A percentile compares a stretch with the other conserved stretches of the same genome.
Evolutionary conservation across 805 yeast genomes (phyloP).

Genomic region (Jamesozyma gamospora): DNA sequence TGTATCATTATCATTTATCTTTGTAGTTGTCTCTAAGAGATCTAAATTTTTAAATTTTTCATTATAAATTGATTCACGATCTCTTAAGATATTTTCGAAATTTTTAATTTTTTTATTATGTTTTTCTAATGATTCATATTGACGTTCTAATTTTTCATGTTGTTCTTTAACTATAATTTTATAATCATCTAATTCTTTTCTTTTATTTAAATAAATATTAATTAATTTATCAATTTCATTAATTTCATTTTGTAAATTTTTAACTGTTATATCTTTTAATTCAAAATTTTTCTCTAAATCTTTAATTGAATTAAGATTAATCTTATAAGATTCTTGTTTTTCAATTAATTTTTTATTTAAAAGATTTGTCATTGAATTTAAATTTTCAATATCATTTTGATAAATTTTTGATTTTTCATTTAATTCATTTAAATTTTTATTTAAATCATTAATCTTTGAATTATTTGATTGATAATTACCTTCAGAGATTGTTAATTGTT

Average conservation of each 20-base stretch:
- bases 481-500: slow-evolving; percentile 67
- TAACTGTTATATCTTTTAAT: slow-evolving; percentile 41
- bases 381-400: slow-evolving; percentile 57
- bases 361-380: slow-evolving; percentile 58
- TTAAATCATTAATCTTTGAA: slow-evolving; percentile 49
- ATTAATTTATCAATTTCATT: slow-evolving; percentile 25
- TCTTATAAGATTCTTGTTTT: slow-evolving; percentile 44
- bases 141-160: slow-evolving; percentile 25
- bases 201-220: slow-evolving; percentile 19
- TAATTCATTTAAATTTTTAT: slow-evolving; percentile 50
- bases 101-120: slow-evolving; percentile 4
- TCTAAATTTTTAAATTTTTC: slow-evolving; percentile 48
- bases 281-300: no score
- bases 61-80: slow-evolving; percentile 40
- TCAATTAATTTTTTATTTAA: slow-evolving; percentile 45
- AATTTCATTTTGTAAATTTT: slow-evolving; percentile 32
- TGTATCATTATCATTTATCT: no score
- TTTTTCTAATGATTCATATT: slow-evolving; percentile 25
- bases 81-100: slow-evolving; percentile 1
- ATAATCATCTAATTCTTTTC: slow-evolving; percentile 27
- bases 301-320: slow-evolving; percentile 52
- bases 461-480: slow-evolving; percentile 68
- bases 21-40: no score
- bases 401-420: slow-evolving; percentile 53
- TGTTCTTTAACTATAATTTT: slow-evolving; percentile 22